Base-by-base conservation (phyloP, 257 asterid genomes). In the Haberlea rhodopensis region DNA sequence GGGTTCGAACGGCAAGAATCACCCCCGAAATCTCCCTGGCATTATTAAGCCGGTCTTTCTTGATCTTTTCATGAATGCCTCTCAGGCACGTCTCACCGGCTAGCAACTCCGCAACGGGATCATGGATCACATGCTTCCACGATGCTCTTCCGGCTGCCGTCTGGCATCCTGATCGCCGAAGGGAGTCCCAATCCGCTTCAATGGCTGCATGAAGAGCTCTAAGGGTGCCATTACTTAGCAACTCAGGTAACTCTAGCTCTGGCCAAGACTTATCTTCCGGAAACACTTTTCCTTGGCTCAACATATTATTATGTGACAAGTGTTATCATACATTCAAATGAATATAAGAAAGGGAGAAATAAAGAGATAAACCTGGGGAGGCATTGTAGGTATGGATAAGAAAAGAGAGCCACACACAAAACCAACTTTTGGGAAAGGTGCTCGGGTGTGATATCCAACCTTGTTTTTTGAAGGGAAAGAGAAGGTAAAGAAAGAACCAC, bases 101-200 rank as follows among this genome's bases (percentile, higher is more conserved):
- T 16, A 92, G 87, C n/a, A 92, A 51, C 85, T 80, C 95, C 0
- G 98, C 97, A 52, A 92, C 55, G 6, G 90, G 94, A 75, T 92
- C 98, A 25, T 82, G 75, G 46, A 84, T 71, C 67, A 74, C 95
- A 43, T 78, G 87, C 72, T 80, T 89, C 98, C 98, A 92, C 77
- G 89, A 69, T 13, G 98, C 98, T 22, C 98, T 74, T 11, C 94
- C 98, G 0, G 98, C 96, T 2, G 98, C 98, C 2, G 95, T 89
- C 83, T 92, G 98, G 74, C 96, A 89, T 6, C 96, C 95, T 0
- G 98, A 92, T 43, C 80, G 77, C 48, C 92, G 66, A 32, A 82
- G 76, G 5, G 71, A 43, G 73, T 89, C 98, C 98, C 98, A 92
- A 3, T 85, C 86, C 5, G 69, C 79, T 29, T 87, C 92, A 5